Evolutionary conservation across 2,329 filamentous ascomycete genomes (phyloP), one percentile per base, ranked within the genome.

Genomic region (Phoma herbarum): DNA sequence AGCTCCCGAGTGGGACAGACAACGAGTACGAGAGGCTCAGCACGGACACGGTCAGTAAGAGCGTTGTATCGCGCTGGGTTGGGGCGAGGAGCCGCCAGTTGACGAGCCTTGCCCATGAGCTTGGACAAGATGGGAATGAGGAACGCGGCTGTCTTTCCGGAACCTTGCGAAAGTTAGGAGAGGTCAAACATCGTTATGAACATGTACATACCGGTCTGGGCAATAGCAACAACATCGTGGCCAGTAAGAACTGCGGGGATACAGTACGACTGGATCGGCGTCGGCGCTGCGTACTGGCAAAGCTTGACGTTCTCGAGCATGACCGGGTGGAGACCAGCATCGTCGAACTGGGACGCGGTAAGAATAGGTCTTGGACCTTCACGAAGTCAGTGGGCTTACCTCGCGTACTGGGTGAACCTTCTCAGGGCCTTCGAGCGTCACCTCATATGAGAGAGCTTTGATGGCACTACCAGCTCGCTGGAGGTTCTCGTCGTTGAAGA

Each of bases 91-190:
- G 91, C 93, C 1, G 89, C 89, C 7, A 97, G 81, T 78, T 93
- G 93, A 80, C 93, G 95, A 6, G 91, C 92, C 80, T 98, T 98
- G 25, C 95, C 95, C 92, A 98, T 97, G 22, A 99, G 80, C 75
- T 91, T 90, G 60, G 93, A 96, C 50, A 98, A 72, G 59, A 96
- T 91, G 0, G 95, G 95, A 54, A 97, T 87, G 4, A 99, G 79
- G 72, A 95, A 99, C 0, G 95, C 93, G 0, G 91, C 94, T 0
- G 95, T 99, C 83, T 99, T 99, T 51, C 95, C 95, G 25, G 94
- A 98, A 20, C 95, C 94, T 97, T 20, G 9, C n/a, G 2, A 18
- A 1, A 55, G 44, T 65, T 31, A 62, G 57, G 44, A 44, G 44
- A 11, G 37, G 41, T 25, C n/a, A n/a, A 23, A 31, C 41, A 23